Percentiles rank a stretch among this genome's conserved stretches.
These are phyloP conservation scores for Pachysandra terminalis DNA, from an alignment of 164 flowering plant genomes.

Conservation along the genomic window DNA sequence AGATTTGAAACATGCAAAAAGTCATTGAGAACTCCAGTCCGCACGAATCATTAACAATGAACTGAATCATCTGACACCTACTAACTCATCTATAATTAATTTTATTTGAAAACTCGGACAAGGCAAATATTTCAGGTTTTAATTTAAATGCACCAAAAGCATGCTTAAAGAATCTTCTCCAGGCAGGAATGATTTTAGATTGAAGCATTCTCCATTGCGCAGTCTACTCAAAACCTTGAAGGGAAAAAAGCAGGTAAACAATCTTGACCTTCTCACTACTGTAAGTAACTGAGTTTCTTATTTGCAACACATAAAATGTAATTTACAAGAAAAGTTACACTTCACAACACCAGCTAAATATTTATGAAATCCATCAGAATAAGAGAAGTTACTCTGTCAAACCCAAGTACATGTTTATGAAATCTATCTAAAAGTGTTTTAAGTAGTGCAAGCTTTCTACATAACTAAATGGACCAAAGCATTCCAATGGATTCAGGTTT, in stretches of 20 bases:
- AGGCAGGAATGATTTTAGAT: neutral
- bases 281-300: too few relatives aligned
- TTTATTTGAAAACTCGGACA: neutral
- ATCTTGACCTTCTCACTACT: neutral
- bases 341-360: neutral
- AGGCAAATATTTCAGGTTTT: neutral
- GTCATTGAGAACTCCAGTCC: neutral
- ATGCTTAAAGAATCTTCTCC: neutral
- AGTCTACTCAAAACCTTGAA: too few relatives aligned
- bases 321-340: neutral
- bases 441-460: neutral
- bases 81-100: too few relatives aligned
- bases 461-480: neutral
- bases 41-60: neutral
- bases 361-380: too few relatives aligned
- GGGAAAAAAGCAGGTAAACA: neutral
- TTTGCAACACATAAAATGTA: neutral
- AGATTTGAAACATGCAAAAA: too few relatives aligned
- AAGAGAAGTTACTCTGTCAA: too few relatives aligned
- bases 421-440: neutral
- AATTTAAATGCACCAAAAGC: neutral
- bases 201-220: neutral
- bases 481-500: neutral
- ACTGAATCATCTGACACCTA: too few relatives aligned
- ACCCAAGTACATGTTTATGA: neutral